Base-by-base conservation (phyloP, 1,284 basidiomycete genomes). In the Austroboletus niveus region DNA sequence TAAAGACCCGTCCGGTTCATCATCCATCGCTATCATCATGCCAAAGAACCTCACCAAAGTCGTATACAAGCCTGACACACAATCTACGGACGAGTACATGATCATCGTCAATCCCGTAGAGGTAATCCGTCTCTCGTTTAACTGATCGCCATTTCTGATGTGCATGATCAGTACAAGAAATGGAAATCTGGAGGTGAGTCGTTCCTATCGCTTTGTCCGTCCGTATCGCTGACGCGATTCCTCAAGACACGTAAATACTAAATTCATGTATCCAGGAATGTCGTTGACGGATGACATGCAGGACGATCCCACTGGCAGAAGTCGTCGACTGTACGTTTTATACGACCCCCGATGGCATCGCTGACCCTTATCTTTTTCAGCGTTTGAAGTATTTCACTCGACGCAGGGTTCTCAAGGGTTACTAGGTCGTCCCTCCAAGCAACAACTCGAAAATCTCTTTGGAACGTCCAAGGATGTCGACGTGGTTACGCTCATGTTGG, bases 111-210 rank as follows among this genome's bases (percentile, higher is more conserved):
- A 91, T 67, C 75, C 75, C 7, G 73, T 66, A 40, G 80, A 86
- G 79, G 89, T 91, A 59, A 43, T 75, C 62, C 5, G 29, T 12
- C 29, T 29, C 42, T 35, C 50, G 34, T 32, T 30, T 41, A 42
- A 53, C 49, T 34, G 42, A 49, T 42, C 53, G 53, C 55, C 41
- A 55, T 53, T 34, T 42, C 43, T 53, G 49, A 69, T 42, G 31
- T 17, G 34, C 11, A 8, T 20, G 27, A 29, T 31, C 58, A 92
- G 89, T 89, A 75, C 70, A 80, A 82, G 73, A 87, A 84, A 67
- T 92, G 86, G 85, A 86, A 83, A 69, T 78, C 74, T 12, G 89
- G 87, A 76, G 87, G 87, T 89, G 60, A 57, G 58, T 72, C 77
- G 61, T 24, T 14, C 32, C 22, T 42, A 11, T 31, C 8, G 36